Conservation (phyloP, 805 yeast genomes). For the Yamadazyma nakazawae region DNA sequence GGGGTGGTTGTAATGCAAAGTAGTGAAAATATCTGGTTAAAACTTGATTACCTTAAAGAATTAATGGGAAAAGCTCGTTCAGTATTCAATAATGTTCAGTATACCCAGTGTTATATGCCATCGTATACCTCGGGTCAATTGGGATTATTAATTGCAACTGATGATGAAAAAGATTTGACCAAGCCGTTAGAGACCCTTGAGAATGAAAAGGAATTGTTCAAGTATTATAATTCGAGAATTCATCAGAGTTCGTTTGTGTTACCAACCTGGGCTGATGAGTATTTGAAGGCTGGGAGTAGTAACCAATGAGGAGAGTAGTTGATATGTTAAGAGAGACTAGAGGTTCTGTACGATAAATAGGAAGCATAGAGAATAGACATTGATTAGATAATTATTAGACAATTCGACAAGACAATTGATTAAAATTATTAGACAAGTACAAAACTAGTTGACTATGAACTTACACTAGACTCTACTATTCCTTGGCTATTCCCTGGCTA, state of each 20-base stretch:
- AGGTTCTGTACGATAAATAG: no score
- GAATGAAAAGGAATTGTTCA: conserved; percentile 40
- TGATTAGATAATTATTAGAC: no score
- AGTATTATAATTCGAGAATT: conserved; percentile 62
- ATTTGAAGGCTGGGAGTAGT: background rate
- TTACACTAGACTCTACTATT: no score
- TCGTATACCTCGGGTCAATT: conserved; percentile 86
- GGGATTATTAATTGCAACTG: conserved; percentile 72
- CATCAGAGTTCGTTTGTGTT: conserved; percentile 73
- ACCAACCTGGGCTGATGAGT: conserved; percentile 64
- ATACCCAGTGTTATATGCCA: conserved; percentile 81
- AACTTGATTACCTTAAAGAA: conserved; percentile 48
- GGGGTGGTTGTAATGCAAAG: conserved; percentile 81
- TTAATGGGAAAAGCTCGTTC: conserved; percentile 46
- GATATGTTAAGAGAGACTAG: background rate
- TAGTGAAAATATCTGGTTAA: conserved; percentile 72
- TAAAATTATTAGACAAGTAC: no score
- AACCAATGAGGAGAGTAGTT: background rate
- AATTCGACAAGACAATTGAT: no score
- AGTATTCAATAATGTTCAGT: conserved; percentile 61
- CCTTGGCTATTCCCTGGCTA: no score
- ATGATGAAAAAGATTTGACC: conserved; percentile 47
- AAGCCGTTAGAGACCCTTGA: conserved; percentile 50
- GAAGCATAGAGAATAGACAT: no score
- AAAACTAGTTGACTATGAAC: no score